phyloP scores from a whole-genome alignment of 176 grass and related monocot genomes.

The Juncus inflexus region DNA sequence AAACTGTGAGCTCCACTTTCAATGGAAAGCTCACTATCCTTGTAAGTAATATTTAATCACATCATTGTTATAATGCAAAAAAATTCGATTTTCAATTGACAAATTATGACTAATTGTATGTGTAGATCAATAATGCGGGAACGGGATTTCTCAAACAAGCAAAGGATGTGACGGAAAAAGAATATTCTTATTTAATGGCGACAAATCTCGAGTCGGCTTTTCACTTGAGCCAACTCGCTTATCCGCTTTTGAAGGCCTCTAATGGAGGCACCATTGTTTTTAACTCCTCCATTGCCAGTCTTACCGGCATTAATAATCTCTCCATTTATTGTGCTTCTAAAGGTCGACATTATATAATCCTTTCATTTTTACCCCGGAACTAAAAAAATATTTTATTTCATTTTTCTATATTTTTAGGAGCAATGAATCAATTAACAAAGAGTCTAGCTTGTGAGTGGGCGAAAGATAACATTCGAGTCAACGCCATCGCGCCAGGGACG shows the following conservation, averaged over 20 bases:
- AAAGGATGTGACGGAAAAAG: slow-evolving; percentile 24
- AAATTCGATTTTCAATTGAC: not conserved
- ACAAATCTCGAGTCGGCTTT: slow-evolving; percentile 46
- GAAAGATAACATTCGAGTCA: slow-evolving; percentile 22
- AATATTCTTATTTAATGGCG: slow-evolving; percentile 30
- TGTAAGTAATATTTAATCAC: slow-evolving; percentile 1
- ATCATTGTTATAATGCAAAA: no score
- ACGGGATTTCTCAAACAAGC: not conserved
- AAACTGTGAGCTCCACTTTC: slow-evolving; percentile 18
- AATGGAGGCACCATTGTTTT: slow-evolving; percentile 29
- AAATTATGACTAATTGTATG: not conserved
- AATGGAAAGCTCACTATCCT: slow-evolving; percentile 33
- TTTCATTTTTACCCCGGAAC: no score
- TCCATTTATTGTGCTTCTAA: slow-evolving; percentile 30
- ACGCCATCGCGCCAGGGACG: slow-evolving; percentile 26
- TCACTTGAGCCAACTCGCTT: slow-evolving; percentile 32
- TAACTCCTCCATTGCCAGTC: slow-evolving; percentile 25
- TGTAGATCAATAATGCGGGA: slow-evolving; percentile 40
- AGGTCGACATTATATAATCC: slow-evolving; percentile 5
- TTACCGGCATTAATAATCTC: not conserved
- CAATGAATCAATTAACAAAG: slow-evolving; percentile 32
- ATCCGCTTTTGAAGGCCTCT: slow-evolving; percentile 27
- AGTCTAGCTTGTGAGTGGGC: slow-evolving; percentile 38
- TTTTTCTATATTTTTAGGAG: not conserved
- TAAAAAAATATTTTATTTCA: no score